Evolutionary conservation across 179 eudicot genomes (phyloP).

Genomic region (Actinidia polygama): DNA sequence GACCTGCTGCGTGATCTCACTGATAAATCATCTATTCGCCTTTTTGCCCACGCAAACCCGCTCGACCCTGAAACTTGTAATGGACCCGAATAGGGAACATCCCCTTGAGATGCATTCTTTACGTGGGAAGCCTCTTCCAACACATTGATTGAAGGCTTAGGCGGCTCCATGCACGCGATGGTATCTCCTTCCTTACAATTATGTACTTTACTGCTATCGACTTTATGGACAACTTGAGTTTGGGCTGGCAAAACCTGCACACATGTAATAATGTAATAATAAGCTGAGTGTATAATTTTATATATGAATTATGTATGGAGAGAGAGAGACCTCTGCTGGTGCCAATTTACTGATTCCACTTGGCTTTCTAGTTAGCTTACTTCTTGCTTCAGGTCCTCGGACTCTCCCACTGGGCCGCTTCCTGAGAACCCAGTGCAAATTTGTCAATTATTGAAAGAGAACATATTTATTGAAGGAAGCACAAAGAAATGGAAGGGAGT

Average conservation of each 20-base stretch:
- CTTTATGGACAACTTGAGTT: slow-evolving; percentile 49
- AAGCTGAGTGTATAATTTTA: neutral
- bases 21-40: slow-evolving; percentile 60
- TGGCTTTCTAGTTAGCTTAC: slow-evolving; percentile 57
- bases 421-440: slow-evolving; percentile 46
- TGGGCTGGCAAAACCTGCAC: slow-evolving; percentile 59
- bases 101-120: slow-evolving; percentile 84
- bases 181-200: slow-evolving; percentile 56
- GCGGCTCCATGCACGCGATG: slow-evolving; percentile 45
- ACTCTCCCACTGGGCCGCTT: slow-evolving; percentile 65
- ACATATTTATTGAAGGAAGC: neutral
- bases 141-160: slow-evolving; percentile 47
- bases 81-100: slow-evolving; percentile 77
- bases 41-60: slow-evolving; percentile 96
- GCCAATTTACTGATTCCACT: slow-evolving; percentile 60
- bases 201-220: slow-evolving; percentile 42
- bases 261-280: neutral
- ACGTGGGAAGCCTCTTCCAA: slow-evolving; percentile 54
- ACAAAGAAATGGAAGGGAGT: neutral
- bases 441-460: slow-evolving; percentile 9
- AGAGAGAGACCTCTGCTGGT: slow-evolving; percentile 64
- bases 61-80: slow-evolving; percentile 86
- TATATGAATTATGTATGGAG: neutral
- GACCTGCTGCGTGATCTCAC: slow-evolving; percentile 80
- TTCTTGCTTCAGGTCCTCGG: slow-evolving; percentile 64